phyloP scores from a whole-genome alignment of 2,329 filamentous ascomycete species.

The Cryphonectria radicalis region DNA sequence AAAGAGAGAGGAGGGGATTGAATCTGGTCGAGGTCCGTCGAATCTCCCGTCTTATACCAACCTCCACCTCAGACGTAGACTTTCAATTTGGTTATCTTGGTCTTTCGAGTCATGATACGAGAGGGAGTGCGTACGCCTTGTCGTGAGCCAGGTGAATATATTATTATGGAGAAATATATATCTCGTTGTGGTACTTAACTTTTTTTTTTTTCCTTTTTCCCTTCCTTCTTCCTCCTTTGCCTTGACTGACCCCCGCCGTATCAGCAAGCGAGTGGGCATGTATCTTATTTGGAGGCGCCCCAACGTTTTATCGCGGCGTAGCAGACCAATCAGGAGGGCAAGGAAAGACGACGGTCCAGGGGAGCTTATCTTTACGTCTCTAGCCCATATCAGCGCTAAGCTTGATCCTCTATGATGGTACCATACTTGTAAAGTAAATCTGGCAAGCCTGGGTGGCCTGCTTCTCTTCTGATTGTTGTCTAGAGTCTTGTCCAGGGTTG shows the following conservation, averaged over 20 bases:
- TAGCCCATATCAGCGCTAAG: slow-evolving; percentile 8
- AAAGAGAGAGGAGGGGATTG: neutral
- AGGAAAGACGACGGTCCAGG: slow-evolving; percentile 3
- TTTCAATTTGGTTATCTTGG: neutral
- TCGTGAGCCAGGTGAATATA: neutral
- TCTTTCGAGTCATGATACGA: slow-evolving; percentile 1
- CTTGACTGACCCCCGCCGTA: neutral
- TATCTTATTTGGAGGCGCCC: neutral
- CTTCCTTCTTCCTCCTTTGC: neutral
- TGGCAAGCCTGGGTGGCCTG: neutral
- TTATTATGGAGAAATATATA: neutral
- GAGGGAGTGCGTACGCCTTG: neutral
- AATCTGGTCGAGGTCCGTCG: neutral
- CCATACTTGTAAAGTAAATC: neutral
- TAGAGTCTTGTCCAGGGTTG: neutral
- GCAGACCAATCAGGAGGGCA: slow-evolving; percentile 17
- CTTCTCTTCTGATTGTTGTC: neutral
- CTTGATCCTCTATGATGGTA: neutral
- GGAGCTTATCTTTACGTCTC: slow-evolving; percentile 13
- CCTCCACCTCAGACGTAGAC: neutral
- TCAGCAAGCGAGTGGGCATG: slow-evolving; percentile 8
- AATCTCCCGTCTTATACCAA: neutral
- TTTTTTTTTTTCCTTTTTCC: neutral
- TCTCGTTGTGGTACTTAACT: neutral
- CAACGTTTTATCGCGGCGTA: slow-evolving; percentile 9